Evolutionary conservation across 805 yeast species (phyloP), one percentile per base, ranked within the genome.

Genomic region (Hanseniaspora vineae): DNA sequence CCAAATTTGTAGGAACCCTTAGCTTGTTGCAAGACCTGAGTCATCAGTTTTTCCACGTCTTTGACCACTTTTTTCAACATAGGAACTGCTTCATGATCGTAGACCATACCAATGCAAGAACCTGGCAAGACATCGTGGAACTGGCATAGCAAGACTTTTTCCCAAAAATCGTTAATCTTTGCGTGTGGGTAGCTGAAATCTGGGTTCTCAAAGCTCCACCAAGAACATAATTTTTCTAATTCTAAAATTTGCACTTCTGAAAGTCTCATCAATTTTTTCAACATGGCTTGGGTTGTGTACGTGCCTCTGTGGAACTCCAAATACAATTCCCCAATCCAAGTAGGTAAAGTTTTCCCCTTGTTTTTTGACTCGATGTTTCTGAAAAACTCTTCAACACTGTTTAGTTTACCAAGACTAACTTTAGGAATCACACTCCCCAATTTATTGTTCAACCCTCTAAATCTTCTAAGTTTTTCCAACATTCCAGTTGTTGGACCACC

Each of bases 41-140:
- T 54, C 31, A 78, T 72, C 57, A 92, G 68, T 5, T 65, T 55
- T 39, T 74, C 71, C 39, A 81, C 80, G 19, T 68, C 66, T 17
- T 69, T 65, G 49, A 82, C 67, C 20, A 81, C 82, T 14, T 71
- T 66, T 6, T 68, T 69, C 55, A 89, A 72, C 76, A 85, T 80
- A 32, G 90, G 89, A 59, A 80, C 76, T 10, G 90, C 97, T 56
- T 84, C 92, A 56, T 87, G 88, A 44, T 76, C 79, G 60, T 92
- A 90, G 13, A 92, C 96, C 79, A 86, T 78, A 52, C 87, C 96
- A 57, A 90, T 90, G 65, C 96, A 86, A 6, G 95, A 82, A 2
- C 98, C 98, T 2, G 98, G 98, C 46, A 92, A 71, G n/a, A 90
- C 97, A 67, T 90, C 98, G 64, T 90, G 98, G 69, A 90, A 90